Base-by-base conservation (phyloP, 192 early-diverging fungal species). In the Rhizophagus clarus region DNA sequence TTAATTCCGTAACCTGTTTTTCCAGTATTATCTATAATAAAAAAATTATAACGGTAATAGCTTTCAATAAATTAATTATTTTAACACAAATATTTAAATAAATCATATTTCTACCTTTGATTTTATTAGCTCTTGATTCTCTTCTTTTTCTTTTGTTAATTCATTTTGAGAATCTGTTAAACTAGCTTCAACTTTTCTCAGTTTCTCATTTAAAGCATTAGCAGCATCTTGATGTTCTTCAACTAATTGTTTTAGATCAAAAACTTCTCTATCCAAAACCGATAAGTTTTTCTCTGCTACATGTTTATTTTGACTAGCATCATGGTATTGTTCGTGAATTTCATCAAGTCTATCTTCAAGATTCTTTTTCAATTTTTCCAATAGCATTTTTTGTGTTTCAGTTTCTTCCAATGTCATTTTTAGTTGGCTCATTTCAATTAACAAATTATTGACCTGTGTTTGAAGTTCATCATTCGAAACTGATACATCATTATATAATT, bases 1-100 rank as follows among this genome's bases (percentile, higher is more conserved):
- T 89, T 61, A 96, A 87, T 83, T 96, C 94, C 80, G 95, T 95
- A 69, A 95, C 85, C 76, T 92, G 90, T 84, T 95, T 96, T 81
- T 97, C 95, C n/a, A 96, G 87, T 22, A 80, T 72, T 47, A 88
- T 82, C 88, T 94, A 32, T 62, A 24, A 49, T 45, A 63, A 74
- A 64, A 60, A 15, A 66, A 64, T 63, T 61, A 74, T 42, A 17
- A 61, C n/a, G 62, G 26, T 31, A 77, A 49, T 12, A 75, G 34
- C 34, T 34, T n/a, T 34, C 34, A 34, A 28, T 24, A 32, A 40
- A 51, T 40, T 51, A 42, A 45, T 4, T 61, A 45, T 47, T 42
- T 11, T 26, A 61, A 49, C 3, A n/a, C 20, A 47, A 6, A 74
- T 17, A 47, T 14, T 2, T 22, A 40, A n/a, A 26, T 60, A 79